A percentile compares a stretch with the other conserved stretches of the same genome.
These are phyloP conservation scores for Nakazawaea ambrosiae DNA, from an alignment of 805 yeast species.

Conservation along the genomic window DNA sequence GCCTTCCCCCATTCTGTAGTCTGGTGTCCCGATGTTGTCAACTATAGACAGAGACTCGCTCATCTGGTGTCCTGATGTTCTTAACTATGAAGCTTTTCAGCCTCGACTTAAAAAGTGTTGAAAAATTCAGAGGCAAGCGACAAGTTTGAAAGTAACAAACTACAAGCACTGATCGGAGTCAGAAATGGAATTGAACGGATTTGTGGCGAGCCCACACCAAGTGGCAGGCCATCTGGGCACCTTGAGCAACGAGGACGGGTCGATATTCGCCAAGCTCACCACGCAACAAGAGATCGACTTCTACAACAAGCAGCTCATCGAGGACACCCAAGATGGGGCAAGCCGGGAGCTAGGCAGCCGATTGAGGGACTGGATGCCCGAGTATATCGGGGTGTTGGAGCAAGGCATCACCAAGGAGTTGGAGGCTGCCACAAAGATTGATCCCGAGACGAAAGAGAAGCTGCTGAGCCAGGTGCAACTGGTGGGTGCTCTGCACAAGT, in stretches of 20 bases:
- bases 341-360: constrained; percentile 21
- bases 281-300: constrained; percentile 65
- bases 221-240: constrained; percentile 95
- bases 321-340: constrained; percentile 19
- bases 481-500: constrained; percentile 10
- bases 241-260: constrained; percentile 52
- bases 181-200: no score
- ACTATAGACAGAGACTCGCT: no score
- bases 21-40: no score
- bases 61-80: no score
- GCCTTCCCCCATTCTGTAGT: no score
- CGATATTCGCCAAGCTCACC: constrained; percentile 68
- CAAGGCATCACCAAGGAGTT: constrained; percentile 32
- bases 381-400: constrained; percentile 51
- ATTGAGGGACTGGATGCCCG: constrained; percentile 55
- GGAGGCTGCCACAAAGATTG: constrained; percentile 13
- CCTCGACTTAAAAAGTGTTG: no score
- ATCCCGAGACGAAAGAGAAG: constrained; percentile 15
- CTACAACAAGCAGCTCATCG: constrained; percentile 32
- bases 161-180: no score
- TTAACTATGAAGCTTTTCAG: no score
- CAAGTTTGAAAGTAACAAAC: no score
- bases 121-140: no score
- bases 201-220: constrained; percentile 46
- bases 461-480: constrained; percentile 2